Conservation (phyloP, 495 filamentous ascomycete species). For the Entonaema liquescens region DNA sequence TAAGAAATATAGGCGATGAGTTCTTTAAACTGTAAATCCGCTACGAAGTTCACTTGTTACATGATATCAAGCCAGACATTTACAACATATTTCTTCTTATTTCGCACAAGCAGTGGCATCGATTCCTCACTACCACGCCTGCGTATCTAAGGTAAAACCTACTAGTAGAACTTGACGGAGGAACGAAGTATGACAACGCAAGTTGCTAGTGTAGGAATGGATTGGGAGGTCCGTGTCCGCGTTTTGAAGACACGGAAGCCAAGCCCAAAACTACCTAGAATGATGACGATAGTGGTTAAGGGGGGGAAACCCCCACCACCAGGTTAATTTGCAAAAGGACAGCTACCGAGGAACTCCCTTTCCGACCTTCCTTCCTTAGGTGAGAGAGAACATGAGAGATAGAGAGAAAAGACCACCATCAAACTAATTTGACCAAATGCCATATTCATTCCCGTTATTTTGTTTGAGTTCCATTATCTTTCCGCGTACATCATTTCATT, state of each 20-base stretch:
- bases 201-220: constrained; percentile 21
- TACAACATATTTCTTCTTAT: constrained; percentile 29
- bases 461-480: constrained; percentile 9
- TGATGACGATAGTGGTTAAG: constrained; percentile 7
- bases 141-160: constrained; percentile 4
- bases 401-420: constrained; percentile 24
- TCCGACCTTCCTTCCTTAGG: constrained; percentile 19
- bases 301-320: constrained; percentile 10
- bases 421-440: constrained; percentile 36
- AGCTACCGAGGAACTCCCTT: constrained; percentile 37
- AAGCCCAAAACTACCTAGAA: constrained; percentile 34
- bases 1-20: constrained; percentile 66
- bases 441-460: constrained; percentile 29
- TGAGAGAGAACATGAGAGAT: constrained; percentile 1
- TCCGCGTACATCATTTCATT: constrained; percentile 22
- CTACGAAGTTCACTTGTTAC: not conserved
- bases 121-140: constrained; percentile 22
- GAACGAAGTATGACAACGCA: constrained; percentile 16
- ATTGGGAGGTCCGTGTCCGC: not conserved
- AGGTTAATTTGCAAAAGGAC: constrained; percentile 24
- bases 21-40: constrained; percentile 42
- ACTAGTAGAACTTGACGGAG: constrained; percentile 23
- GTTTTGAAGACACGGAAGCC: constrained; percentile 1
- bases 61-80: not conserved
- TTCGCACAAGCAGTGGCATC: constrained; percentile 23